Evolutionary conservation across 192 early-diverging fungal species (phyloP).

Genomic region (Coemansia sp.): DNA sequence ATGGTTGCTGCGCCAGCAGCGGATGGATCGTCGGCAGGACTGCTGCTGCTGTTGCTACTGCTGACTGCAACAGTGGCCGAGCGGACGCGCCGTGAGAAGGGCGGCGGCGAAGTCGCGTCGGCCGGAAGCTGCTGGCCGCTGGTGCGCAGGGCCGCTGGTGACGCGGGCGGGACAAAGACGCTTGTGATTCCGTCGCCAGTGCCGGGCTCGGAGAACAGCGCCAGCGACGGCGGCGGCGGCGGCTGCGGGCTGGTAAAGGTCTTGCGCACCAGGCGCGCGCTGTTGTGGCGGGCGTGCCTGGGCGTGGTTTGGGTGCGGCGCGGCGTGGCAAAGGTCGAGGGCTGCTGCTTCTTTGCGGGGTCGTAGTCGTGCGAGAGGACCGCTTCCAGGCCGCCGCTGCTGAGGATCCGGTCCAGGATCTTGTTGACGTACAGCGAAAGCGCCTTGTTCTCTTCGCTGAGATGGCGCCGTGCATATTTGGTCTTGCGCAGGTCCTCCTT

Average conservation of each 20-base stretch:
- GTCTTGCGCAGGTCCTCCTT: constrained; percentile 47
- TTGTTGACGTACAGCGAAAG: constrained; percentile 70
- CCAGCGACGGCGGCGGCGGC: constrained; percentile 6
- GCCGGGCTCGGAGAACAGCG: constrained; percentile 14
- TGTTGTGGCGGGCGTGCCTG: constrained; percentile 3
- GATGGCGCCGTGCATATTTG: constrained; percentile 54
- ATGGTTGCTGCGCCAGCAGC: constrained; percentile 14
- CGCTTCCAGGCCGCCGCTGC: constrained; percentile 47
- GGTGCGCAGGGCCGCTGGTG: constrained; percentile 15
- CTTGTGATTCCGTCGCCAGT: constrained; percentile 47
- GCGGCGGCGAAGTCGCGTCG: constrained; percentile 13
- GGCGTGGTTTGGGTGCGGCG: not conserved
- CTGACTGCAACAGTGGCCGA: constrained; percentile 36
- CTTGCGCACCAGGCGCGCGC: constrained; percentile 14
- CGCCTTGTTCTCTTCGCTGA: constrained; percentile 63
- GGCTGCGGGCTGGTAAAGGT: not conserved
- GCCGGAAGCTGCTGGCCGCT: not conserved
- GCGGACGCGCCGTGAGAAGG: constrained; percentile 28
- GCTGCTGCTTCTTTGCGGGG: not conserved
- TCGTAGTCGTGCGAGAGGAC: constrained; percentile 49
- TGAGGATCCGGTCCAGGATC: constrained; percentile 68
- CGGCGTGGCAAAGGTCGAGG: not conserved
- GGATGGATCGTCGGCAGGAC: not conserved
- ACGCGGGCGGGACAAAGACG: constrained; percentile 41
- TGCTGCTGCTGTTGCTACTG: no score